Conservation (phyloP, 2,329 filamentous ascomycete genomes). For the Penicillium palitans region DNA sequence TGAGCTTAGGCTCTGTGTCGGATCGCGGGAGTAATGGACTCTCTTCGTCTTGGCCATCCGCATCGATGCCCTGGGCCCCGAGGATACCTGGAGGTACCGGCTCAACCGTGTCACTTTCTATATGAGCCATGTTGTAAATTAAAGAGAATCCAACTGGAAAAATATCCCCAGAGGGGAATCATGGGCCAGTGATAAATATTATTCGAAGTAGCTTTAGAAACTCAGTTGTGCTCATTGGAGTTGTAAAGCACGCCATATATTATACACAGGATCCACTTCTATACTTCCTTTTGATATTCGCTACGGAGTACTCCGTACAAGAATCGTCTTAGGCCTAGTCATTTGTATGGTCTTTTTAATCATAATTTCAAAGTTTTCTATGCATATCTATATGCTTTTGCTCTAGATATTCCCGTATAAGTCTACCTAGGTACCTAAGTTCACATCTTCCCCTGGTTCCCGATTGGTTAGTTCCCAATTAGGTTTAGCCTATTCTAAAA, state of each 20-base stretch:
- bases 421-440: too few species aligned
- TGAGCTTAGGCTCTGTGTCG: constrained; percentile 3
- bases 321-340: too few species aligned
- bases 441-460: background rate
- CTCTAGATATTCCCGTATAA: too few species aligned
- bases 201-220: background rate
- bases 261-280: background rate
- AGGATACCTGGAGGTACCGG: background rate
- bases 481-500: background rate
- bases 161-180: too few species aligned
- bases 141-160: background rate
- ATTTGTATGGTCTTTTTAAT: too few species aligned
- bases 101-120: background rate
- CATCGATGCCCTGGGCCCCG: background rate
- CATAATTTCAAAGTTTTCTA: too few species aligned
- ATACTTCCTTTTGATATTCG: background rate
- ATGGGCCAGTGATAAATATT: background rate
- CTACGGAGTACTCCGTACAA: too few species aligned
- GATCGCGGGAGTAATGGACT: constrained; percentile 16
- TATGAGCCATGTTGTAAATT: constrained; percentile 9
- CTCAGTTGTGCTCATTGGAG: constrained; percentile 18
- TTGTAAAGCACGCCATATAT: constrained; percentile 19
- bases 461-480: background rate
- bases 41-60: constrained; percentile 18
- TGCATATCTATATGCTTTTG: too few species aligned